These are phyloP conservation scores for Aspergillus nomiae DNA, from an alignment of 2,329 filamentous ascomycete species.

Conservation along the genomic window DNA sequence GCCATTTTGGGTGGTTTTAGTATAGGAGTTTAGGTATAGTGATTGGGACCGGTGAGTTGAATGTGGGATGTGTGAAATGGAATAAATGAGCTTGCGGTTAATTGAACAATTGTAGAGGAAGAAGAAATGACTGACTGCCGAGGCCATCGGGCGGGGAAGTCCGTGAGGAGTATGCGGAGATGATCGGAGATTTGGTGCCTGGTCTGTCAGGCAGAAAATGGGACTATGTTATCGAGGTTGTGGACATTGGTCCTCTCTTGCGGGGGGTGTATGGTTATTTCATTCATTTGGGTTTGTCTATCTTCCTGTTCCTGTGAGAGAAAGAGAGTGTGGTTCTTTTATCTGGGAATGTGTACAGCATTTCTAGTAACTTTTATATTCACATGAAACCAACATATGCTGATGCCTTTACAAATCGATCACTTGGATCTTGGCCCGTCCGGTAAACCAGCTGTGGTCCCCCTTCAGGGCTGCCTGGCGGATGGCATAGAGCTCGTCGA, in stretches of 20 bases:
- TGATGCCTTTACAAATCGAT: slow-evolving; percentile 25
- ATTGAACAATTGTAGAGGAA: background rate
- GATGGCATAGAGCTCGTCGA: slow-evolving; percentile 67
- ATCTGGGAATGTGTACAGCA: background rate
- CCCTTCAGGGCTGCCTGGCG: slow-evolving; percentile 36
- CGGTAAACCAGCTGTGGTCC: slow-evolving; percentile 37
- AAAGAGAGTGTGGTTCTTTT: background rate
- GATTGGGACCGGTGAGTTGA: background rate
- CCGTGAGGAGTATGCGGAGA: slow-evolving; percentile 13
- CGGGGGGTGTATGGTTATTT: background rate
- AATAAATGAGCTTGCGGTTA: background rate
- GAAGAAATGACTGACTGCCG: background rate
- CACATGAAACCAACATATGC: background rate
- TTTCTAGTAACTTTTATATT: background rate
- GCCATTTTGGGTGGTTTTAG: slow-evolving; percentile 16
- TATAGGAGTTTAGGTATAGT: background rate
- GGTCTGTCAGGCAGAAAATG: slow-evolving; percentile 6
- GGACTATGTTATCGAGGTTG: background rate
- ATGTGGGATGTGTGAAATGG: background rate
- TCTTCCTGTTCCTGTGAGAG: background rate
- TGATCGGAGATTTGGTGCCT: slow-evolving; percentile 9
- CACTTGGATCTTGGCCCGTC: slow-evolving; percentile 40
- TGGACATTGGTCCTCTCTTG: background rate
- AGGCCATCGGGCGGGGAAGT: slow-evolving; percentile 18
- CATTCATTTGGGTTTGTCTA: background rate